Conservation (phyloP, 2,329 filamentous ascomycete genomes). For the Fusarium gaditjirri region DNA sequence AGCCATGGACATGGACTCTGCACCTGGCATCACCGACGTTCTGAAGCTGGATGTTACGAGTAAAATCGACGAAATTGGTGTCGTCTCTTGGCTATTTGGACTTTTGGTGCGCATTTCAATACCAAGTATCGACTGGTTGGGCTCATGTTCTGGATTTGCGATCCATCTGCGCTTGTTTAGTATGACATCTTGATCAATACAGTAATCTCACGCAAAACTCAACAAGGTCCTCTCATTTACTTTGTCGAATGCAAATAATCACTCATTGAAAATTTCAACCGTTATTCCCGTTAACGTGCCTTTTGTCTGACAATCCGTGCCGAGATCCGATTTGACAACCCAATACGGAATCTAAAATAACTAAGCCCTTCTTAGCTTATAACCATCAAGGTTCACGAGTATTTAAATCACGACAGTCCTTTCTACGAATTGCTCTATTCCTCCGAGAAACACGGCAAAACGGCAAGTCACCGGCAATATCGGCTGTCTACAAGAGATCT, state of each 20-base stretch:
- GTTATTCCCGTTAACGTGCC: neutral
- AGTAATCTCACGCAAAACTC: fast-evolving
- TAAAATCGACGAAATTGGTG: fast-evolving
- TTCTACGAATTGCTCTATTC: neutral
- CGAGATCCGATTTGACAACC: neutral
- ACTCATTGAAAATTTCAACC: neutral
- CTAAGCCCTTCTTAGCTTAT: neutral
- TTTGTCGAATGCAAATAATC: neutral
- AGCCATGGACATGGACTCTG: neutral
- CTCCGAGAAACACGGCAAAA: neutral
- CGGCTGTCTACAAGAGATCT: neutral
- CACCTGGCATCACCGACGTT: neutral
- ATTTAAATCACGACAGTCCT: neutral
- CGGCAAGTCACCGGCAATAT: neutral
- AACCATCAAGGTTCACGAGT: neutral
- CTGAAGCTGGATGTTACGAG: fast-evolving
- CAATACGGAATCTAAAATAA: neutral
- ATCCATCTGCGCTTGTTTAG: fast-evolving
- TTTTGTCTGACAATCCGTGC: neutral
- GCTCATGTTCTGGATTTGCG: neutral
- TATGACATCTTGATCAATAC: neutral
- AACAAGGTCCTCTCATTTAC: neutral
- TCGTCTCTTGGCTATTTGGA: neutral
- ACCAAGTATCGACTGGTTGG: neutral
- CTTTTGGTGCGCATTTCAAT: neutral